Evolutionary conservation across 495 filamentous ascomycete species (phyloP).

Genomic region (Cetradonia linearis): DNA sequence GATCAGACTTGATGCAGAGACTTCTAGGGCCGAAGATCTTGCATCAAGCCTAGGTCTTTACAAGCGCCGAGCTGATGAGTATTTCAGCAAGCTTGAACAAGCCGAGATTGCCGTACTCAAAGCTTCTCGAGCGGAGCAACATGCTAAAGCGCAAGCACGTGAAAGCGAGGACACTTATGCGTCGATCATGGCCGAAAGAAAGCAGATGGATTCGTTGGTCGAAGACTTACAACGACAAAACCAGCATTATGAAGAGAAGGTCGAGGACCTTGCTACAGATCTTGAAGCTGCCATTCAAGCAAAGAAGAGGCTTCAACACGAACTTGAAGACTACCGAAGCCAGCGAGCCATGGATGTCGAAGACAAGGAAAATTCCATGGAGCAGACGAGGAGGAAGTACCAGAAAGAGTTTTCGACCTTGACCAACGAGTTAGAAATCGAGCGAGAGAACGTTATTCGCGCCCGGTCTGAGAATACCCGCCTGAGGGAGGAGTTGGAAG

Average conservation of each 20-base stretch:
- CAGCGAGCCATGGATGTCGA: slow-evolving; percentile 93
- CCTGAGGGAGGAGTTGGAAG: slow-evolving; percentile 87
- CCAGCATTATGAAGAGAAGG: slow-evolving; percentile 77
- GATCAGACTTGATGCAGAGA: slow-evolving; percentile 82
- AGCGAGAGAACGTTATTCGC: slow-evolving; percentile 72
- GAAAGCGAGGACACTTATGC: slow-evolving; percentile 90
- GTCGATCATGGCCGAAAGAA: slow-evolving; percentile 82
- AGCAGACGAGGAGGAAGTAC: slow-evolving; percentile 96
- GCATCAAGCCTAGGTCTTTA: slow-evolving; percentile 76
- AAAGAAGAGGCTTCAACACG: slow-evolving; percentile 92
- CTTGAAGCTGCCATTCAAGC: slow-evolving; percentile 76
- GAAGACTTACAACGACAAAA: slow-evolving; percentile 86
- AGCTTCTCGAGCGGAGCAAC: slow-evolving; percentile 82
- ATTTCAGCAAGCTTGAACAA: slow-evolving; percentile 95
- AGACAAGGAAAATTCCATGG: slow-evolving; percentile 91
- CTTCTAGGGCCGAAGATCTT: slow-evolving; percentile 74
- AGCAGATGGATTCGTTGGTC: slow-evolving; percentile 75
- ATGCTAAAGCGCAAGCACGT: slow-evolving; percentile 75
- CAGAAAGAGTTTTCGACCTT: slow-evolving; percentile 83
- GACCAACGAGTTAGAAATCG: slow-evolving; percentile 84
- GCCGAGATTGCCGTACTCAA: slow-evolving; percentile 93
- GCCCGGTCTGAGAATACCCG: slow-evolving; percentile 58
- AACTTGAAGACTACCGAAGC: slow-evolving; percentile 93
- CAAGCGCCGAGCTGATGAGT: slow-evolving; percentile 89
- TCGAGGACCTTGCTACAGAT: slow-evolving; percentile 88